Base-by-base conservation (phyloP, 257 asterid genomes). In the Datura wrightii region DNA sequence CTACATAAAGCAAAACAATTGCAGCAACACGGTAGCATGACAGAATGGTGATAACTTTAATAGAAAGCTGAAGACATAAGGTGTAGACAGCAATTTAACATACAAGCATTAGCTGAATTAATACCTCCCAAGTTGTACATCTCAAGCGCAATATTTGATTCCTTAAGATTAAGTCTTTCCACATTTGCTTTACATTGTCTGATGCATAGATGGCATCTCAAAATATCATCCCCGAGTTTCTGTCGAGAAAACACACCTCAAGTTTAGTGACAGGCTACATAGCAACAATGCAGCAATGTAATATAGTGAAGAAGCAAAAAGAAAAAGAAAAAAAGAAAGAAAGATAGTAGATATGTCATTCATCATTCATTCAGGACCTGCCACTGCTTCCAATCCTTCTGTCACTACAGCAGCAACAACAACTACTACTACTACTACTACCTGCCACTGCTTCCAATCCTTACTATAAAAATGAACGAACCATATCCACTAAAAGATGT, bases 41-140 rank as follows among this genome's bases (percentile, higher is more conserved):
- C 7, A 34, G 31, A 50, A 31, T 7, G 8, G 5, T 50, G 62
- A 50, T 6, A 50, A 76, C 3, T 6, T 50, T 31, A 8, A 76
- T 6, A 50, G 44, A 76, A 50, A 48, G 60, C 31, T 76, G 60
- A 76, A 76, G 62, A 24, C 24, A 76, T 48, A 46, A 78, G 63
- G 82, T 34, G 48, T 8, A 15, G 31, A 52, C 34, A 31, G 63
- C 52, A 18, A 71, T 71, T 15, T 44, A 78, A 34, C 7, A 52
- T 78, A 52, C 7, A 7, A 8, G 46, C 48, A 34, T 78, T 48
- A 52, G 24, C 9, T 34, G 62, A 76, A 78, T 74, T 78, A 52
- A 52, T 78, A 93, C 98, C 98, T 93, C 84, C 89, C 84, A 88
- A 78, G 19, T n/a, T 71, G 83, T 86, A 82, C 83, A 93, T 76